phyloP scores from a whole-genome alignment of 371 early-diverging fungal genomes.

The Mortierella sp. region DNA sequence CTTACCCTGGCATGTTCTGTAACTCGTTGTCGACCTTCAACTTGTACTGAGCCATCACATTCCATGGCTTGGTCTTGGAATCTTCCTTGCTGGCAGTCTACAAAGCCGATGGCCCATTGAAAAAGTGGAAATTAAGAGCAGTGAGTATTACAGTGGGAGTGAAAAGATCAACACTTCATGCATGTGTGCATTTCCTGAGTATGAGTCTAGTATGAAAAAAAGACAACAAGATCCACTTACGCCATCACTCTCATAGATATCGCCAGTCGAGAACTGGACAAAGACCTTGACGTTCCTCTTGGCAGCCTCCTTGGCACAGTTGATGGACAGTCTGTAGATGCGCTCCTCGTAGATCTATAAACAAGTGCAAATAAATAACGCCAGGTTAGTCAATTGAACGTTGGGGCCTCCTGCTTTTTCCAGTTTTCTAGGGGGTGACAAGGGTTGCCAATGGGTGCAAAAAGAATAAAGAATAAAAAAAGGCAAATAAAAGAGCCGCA shows the following conservation, averaged over 20 bases:
- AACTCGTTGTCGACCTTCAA: constrained; percentile 87
- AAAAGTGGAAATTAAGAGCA: too few species aligned
- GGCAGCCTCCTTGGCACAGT: constrained; percentile 87
- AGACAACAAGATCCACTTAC: constrained; percentile 58
- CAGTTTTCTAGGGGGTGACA: neutral
- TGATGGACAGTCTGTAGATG: constrained; percentile 83
- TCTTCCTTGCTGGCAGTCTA: constrained; percentile 82
- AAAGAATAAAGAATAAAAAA: neutral
- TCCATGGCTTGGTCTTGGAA: constrained; percentile 89
- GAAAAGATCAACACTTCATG: neutral
- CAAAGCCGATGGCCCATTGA: neutral
- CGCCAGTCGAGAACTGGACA: constrained; percentile 90
- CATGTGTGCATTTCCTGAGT: neutral
- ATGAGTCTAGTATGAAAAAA: neutral
- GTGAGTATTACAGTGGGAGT: neutral
- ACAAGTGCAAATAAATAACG: neutral
- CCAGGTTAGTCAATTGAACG: neutral
- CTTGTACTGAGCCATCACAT: constrained; percentile 84
- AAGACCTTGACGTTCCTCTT: constrained; percentile 80
- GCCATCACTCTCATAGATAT: constrained; percentile 88
- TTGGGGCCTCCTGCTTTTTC: neutral
- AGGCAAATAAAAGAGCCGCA: neutral
- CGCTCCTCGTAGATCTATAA: constrained; percentile 88
- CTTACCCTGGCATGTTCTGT: constrained; percentile 58
- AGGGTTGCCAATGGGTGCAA: neutral